phyloP scores from a whole-genome alignment of 176 grass and related monocot genomes.

The Eragrostis nindensis region DNA sequence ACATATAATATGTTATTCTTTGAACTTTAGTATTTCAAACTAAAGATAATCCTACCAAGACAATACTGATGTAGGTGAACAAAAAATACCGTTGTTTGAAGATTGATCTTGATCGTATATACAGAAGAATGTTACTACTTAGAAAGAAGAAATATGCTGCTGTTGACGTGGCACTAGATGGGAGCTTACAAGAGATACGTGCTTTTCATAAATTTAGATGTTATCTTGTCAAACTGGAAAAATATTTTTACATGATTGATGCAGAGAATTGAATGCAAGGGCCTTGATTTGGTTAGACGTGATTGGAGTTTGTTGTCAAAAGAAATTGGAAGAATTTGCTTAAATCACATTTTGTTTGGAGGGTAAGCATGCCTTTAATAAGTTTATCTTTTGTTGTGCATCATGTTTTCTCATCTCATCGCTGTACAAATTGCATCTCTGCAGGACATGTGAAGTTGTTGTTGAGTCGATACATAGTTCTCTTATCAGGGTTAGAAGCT shows the following conservation, averaged over 20 bases:
- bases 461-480: slow-evolving; percentile 76
- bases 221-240: slow-evolving; percentile 22
- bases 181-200: slow-evolving; percentile 57
- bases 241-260: slow-evolving; percentile 43
- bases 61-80: slow-evolving; percentile 70
- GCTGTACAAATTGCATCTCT: slow-evolving; percentile 30
- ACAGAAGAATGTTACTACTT: slow-evolving; percentile 96
- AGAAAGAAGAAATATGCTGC: slow-evolving; percentile 99
- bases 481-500: slow-evolving; percentile 66
- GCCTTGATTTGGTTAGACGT: slow-evolving; percentile 94
- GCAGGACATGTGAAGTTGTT: slow-evolving; percentile 78
- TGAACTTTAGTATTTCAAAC: no score
- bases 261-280: slow-evolving; percentile 92
- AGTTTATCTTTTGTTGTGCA: slow-evolving; percentile 3
- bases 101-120: slow-evolving; percentile 99
- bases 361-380: slow-evolving; percentile 67
- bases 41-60: slow-evolving; percentile 31
- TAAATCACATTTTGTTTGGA: slow-evolving; percentile 91
- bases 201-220: slow-evolving; percentile 29
- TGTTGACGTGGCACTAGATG: slow-evolving; percentile 71
- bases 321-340: slow-evolving; percentile 87
- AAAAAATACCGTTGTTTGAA: slow-evolving; percentile 89
- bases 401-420: slow-evolving; percentile 29
- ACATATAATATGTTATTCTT: no score
- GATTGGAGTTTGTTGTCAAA: slow-evolving; percentile 99